A percentile compares a stretch with the other conserved stretches of the same genome.
These are phyloP conservation scores for Prunus mongolica DNA, from an alignment of 306 rosid species.

Conservation along the genomic window DNA sequence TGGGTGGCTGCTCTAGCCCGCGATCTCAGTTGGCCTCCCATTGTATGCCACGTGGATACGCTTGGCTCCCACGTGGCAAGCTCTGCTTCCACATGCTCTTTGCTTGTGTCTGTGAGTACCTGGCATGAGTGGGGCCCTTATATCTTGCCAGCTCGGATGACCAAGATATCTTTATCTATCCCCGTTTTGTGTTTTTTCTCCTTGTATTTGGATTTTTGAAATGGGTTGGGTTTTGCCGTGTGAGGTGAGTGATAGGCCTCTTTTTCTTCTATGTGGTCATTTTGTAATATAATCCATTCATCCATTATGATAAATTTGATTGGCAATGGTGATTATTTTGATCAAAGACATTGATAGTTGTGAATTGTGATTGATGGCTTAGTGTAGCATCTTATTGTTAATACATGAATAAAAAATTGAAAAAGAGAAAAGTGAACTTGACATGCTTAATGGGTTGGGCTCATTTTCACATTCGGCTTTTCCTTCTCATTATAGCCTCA, in stretches of 20 bases:
- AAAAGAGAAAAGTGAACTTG: not conserved
- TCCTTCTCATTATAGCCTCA: too few species aligned
- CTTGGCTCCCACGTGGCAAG: slow-evolving; percentile 38
- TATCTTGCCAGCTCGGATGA: slow-evolving; percentile 61
- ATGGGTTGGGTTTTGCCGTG: not conserved
- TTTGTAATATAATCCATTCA: not conserved
- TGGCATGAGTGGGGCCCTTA: slow-evolving; percentile 33
- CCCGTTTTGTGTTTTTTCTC: slow-evolving; percentile 32
- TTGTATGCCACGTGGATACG: slow-evolving; percentile 55
- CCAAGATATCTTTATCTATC: slow-evolving; percentile 44
- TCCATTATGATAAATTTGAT: not conserved
- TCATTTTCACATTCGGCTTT: not conserved
- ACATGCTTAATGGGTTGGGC: not conserved
- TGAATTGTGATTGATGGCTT: not conserved
- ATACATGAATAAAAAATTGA: not conserved
- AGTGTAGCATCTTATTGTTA: not conserved
- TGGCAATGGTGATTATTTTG: not conserved
- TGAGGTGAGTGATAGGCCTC: not conserved
- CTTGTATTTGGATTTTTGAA: slow-evolving; percentile 2
- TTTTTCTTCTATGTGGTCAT: not conserved
- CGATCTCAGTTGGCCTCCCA: slow-evolving; percentile 69
- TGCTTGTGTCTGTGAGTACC: slow-evolving; percentile 8
- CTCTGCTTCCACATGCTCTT: slow-evolving; percentile 50
- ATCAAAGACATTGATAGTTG: not conserved
- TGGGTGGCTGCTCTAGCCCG: slow-evolving; percentile 65